Evolutionary conservation across 495 filamentous ascomycete species (phyloP).

Genomic region (Penicillium goetzii): DNA sequence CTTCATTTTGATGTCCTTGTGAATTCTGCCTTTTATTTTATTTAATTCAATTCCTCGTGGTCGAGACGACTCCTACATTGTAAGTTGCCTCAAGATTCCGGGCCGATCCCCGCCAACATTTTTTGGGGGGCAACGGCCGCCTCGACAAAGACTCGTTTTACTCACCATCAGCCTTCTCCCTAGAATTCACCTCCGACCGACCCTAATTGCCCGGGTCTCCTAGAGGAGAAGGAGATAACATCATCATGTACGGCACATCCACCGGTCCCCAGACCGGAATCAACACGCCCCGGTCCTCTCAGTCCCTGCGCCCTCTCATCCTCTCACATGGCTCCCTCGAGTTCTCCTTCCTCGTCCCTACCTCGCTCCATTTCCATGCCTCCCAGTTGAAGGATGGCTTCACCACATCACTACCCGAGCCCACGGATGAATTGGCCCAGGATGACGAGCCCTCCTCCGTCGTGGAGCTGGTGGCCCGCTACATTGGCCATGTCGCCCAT

Average conservation of each 20-base stretch:
- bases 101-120: conserved; percentile 8
- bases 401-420: conserved; percentile 76
- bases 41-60: conserved; percentile 17
- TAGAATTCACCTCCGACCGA: conserved; percentile 13
- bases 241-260: conserved; percentile 81
- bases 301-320: conserved; percentile 85
- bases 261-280: conserved; percentile 91
- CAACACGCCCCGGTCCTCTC: conserved; percentile 90
- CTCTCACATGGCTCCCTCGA: conserved; percentile 93
- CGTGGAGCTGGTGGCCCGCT: conserved; percentile 86
- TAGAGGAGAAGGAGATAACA: conserved; percentile 18
- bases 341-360: conserved; percentile 91
- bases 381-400: conserved; percentile 89
- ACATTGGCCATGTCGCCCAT: conserved; percentile 82
- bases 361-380: conserved; percentile 92
- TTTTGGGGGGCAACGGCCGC: not conserved
- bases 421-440: conserved; percentile 94
- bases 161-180: not conserved
- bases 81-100: conserved; percentile 2
- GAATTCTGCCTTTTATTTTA: conserved; percentile 14
- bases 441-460: conserved; percentile 97
- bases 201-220: conserved; percentile 18
- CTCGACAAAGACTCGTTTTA: not conserved
- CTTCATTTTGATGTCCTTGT: conserved; percentile 20
- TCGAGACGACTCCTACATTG: conserved; percentile 9